Percentiles rank a stretch among this genome's conserved stretches.
Conservation (phyloP, 148 eudicot genomes). For the Vaccinium myrtillus region DNA sequence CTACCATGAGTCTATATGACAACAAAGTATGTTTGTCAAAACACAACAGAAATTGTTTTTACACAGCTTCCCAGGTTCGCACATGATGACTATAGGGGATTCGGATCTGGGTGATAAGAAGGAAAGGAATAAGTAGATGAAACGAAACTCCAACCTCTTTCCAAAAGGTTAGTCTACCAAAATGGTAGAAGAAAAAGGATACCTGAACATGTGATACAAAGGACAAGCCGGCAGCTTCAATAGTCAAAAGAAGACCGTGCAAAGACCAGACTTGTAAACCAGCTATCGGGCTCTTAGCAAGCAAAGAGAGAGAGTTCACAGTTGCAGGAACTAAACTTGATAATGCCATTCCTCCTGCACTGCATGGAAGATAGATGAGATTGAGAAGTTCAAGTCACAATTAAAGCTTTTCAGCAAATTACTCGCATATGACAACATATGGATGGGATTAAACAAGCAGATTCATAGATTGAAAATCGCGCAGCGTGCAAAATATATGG, state of each 20-base stretch:
- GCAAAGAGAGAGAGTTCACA: slow-evolving; percentile 70
- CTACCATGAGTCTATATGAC: background rate
- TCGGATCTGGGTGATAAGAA: background rate
- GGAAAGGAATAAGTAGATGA: background rate
- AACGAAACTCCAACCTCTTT: background rate
- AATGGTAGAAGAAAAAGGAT: slow-evolving; percentile 17
- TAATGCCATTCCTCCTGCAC: slow-evolving; percentile 99
- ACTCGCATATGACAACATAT: background rate
- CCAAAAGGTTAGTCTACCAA: background rate
- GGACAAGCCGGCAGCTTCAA: slow-evolving; percentile 95
- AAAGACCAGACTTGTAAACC: slow-evolving; percentile 87
- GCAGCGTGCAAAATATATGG: background rate
- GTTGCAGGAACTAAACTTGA: slow-evolving; percentile 93
- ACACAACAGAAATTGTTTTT: background rate
- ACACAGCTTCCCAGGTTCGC: background rate
- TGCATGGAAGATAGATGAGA: slow-evolving; percentile 40
- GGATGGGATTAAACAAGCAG: background rate
- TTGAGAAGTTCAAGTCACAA: slow-evolving; percentile 2
- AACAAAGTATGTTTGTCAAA: background rate
- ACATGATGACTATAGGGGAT: background rate
- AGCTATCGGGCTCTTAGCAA: slow-evolving; percentile 76
- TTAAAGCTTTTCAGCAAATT: background rate
- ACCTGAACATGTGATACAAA: slow-evolving; percentile 97
- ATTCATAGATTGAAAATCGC: background rate
- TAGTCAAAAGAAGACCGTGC: slow-evolving; percentile 92